These are phyloP conservation scores for Pseudocercospora pini-densiflorae DNA, from an alignment of 2,329 filamentous ascomycete species.

Conservation along the genomic window DNA sequence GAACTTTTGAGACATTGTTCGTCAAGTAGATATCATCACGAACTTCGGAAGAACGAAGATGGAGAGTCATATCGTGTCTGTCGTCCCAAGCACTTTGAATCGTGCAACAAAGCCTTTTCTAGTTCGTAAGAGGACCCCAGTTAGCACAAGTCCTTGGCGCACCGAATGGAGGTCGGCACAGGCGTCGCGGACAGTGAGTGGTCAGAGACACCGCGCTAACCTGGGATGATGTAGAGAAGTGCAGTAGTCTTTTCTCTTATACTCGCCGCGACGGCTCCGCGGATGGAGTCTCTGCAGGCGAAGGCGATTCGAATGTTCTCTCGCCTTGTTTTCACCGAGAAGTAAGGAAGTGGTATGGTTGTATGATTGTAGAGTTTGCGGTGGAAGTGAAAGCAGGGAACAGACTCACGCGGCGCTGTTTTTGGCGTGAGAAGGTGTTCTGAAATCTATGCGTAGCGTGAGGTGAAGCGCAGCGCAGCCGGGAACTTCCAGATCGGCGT, in stretches of 20 bases:
- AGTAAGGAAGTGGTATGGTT: neutral
- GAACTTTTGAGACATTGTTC: neutral
- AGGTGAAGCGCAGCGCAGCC: neutral
- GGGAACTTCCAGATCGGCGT: too few species aligned
- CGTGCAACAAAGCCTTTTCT: slow-evolving; percentile 3
- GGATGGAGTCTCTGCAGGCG: neutral
- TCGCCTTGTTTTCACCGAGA: neutral
- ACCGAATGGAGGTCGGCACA: slow-evolving; percentile 1
- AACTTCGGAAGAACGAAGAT: neutral
- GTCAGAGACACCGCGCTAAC: slow-evolving; percentile 10
- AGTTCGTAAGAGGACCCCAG: neutral
- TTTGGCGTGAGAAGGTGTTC: neutral
- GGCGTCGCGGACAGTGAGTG: slow-evolving; percentile 11
- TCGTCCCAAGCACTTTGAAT: neutral
- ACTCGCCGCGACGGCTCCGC: neutral
- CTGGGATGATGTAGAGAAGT: slow-evolving; percentile 9
- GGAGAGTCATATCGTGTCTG: too few species aligned
- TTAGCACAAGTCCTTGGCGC: neutral
- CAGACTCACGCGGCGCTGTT: neutral
- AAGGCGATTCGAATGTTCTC: neutral
- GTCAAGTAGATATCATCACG: neutral
- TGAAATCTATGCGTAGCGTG: neutral
- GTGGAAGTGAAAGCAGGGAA: neutral
- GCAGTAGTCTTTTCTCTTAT: neutral
- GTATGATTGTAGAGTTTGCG: neutral